Base-by-base conservation (phyloP, 2,329 filamentous ascomycete genomes). In the Colletotrichum sojae region DNA sequence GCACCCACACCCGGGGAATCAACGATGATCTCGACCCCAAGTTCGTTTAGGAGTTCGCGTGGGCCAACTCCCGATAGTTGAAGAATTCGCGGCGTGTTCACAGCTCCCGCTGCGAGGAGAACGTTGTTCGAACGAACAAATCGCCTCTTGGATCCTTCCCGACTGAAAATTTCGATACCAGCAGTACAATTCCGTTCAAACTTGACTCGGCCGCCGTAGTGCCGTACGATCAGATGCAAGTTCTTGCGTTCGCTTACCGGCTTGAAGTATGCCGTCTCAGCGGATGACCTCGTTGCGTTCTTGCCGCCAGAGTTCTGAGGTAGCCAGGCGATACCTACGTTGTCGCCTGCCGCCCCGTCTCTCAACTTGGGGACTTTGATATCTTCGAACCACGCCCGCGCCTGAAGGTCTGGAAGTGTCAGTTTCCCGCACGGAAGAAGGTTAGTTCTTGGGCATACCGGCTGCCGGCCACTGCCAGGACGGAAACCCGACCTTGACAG, bases 1-100 rank as follows among this genome's bases (percentile, higher is more conserved):
- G 55, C 58, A 5, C 71, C 71, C 6, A 75, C 73, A 12, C 63
- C 88, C 0, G 88, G 89, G 1, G 89, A 81, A 71, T 91, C 84
- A 1, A 83, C 79, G 52, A 89, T 73, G 2, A 89, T 82, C 0
- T 82, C 76, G 64, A 91, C 89, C 6, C 80, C 78, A 67, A 86
- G 77, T 27, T 74, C 69, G n/a, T 73, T 70, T 6, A 83, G 74
- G 13, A 83, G 74, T 2, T 72, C 72, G 16, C 71, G 72, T 0
- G 84, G 83, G 0, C 89, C 89, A 22, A 91, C 80, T 16, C 89
- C 89, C 16, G 83, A 86, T 1, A 89, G 82, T 72, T 88, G 87
- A 4, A 91, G 82, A 1, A 91, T 75, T 43, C 88, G 84, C 1
- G 87, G 87, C 0, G 86, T 86, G 75, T 89, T 85, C 75, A 86